Evolutionary conservation across 208 protist species (phyloP).

Genomic region (Leishmania aethiopica): DNA sequence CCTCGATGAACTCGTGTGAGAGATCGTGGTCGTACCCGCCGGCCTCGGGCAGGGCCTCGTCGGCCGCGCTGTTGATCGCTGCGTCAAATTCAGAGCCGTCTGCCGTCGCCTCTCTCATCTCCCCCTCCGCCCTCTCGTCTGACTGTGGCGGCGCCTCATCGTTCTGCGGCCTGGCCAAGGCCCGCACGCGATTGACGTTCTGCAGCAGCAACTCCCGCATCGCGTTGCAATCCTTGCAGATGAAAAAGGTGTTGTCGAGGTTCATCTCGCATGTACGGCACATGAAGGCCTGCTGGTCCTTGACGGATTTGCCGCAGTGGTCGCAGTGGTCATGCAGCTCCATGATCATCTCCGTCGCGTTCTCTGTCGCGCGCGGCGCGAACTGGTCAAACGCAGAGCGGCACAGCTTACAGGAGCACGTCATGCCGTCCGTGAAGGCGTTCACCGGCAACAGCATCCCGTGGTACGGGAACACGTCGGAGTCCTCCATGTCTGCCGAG

Average conservation of each 20-base stretch:
- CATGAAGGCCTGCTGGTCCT: slow-evolving; percentile 66
- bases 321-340: slow-evolving; percentile 75
- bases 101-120: background rate
- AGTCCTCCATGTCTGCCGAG: background rate
- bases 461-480: slow-evolving; percentile 62
- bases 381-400: slow-evolving; percentile 64
- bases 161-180: background rate
- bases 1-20: slow-evolving; percentile 79
- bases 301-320: slow-evolving; percentile 56
- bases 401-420: slow-evolving; percentile 69
- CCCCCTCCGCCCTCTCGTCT: background rate
- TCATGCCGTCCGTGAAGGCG: slow-evolving; percentile 64
- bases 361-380: slow-evolving; percentile 54
- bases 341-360: slow-evolving; percentile 75
- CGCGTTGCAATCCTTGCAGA: slow-evolving; percentile 74
- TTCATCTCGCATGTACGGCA: slow-evolving; percentile 83
- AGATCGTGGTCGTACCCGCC: slow-evolving; percentile 63
- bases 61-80: background rate
- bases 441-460: slow-evolving; percentile 75
- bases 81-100: background rate
- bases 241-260: slow-evolving; percentile 56
- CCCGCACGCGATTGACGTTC: slow-evolving; percentile 6
- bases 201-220: slow-evolving; percentile 40
- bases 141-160: background rate
- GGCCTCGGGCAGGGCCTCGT: background rate